Evolutionary conservation across 192 early-diverging fungal genomes (phyloP).

Genomic region (Umbelopsis ramanniana): DNA sequence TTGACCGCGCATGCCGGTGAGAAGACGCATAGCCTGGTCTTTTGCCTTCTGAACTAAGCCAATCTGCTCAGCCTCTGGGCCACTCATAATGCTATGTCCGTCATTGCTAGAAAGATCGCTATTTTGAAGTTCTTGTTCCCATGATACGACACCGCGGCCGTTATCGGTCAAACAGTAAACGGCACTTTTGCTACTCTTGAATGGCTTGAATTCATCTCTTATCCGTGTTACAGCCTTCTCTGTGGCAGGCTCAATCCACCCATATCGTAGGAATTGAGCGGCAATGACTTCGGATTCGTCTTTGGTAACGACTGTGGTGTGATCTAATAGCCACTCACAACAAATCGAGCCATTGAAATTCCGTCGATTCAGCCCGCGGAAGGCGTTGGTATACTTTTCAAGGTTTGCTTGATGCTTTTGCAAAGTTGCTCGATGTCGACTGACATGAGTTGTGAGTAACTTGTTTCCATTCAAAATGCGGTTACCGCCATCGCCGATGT

Average conservation of each 20-base stretch:
- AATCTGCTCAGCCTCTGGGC: not conserved
- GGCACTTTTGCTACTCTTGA: constrained; percentile 7
- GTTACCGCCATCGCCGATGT: not conserved
- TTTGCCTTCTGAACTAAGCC: constrained; percentile 1
- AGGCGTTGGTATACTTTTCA: not conserved
- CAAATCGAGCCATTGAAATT: constrained; percentile 18
- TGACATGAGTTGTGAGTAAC: constrained; percentile 5
- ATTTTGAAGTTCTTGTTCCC: not conserved
- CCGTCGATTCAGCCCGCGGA: constrained; percentile 16
- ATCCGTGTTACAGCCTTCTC: not conserved
- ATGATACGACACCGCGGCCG: constrained; percentile 1
- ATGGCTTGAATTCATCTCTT: constrained; percentile 7
- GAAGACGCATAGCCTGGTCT: not conserved
- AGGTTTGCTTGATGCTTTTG: not conserved
- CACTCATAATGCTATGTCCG: constrained; percentile 4
- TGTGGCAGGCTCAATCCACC: constrained; percentile 42
- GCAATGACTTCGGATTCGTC: constrained; percentile 52
- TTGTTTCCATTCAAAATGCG: constrained; percentile 6
- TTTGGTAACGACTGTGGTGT: constrained; percentile 49
- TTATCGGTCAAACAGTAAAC: constrained; percentile 9
- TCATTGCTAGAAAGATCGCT: constrained; percentile 18
- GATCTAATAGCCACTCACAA: constrained; percentile 57
- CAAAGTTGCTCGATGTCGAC: constrained; percentile 5
- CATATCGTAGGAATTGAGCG: constrained; percentile 47
- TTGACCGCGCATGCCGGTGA: not conserved